Evolutionary conservation across 2,329 filamentous ascomycete species (phyloP).

Genomic region (Teratosphaeria destructans): DNA sequence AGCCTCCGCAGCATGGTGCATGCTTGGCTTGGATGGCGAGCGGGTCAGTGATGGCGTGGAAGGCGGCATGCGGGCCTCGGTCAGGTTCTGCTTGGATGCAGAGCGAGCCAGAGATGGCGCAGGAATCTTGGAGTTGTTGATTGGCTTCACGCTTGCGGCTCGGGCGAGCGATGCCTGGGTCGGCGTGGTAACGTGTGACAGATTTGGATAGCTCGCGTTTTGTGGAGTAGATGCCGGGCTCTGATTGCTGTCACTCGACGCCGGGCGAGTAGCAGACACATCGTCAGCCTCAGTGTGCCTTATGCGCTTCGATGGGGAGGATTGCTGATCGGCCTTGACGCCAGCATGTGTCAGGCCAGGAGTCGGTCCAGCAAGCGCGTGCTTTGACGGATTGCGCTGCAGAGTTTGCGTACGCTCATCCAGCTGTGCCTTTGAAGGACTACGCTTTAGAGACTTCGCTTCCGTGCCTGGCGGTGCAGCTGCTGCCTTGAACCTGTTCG

Average conservation of each 20-base stretch:
- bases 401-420: constrained; percentile 38
- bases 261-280: constrained; percentile 53
- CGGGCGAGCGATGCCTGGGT: constrained; percentile 65
- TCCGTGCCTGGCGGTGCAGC: constrained; percentile 5
- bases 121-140: constrained; percentile 27
- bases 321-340: constrained; percentile 11
- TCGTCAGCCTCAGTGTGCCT: constrained; percentile 54
- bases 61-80: neutral
- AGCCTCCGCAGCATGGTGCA: constrained; percentile 4
- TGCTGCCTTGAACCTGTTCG: neutral
- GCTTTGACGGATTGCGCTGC: constrained; percentile 14
- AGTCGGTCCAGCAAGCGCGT: neutral
- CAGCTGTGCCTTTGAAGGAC: constrained; percentile 51
- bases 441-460: constrained; percentile 42
- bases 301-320: constrained; percentile 53
- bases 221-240: constrained; percentile 35
- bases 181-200: constrained; percentile 58
- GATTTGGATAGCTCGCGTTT: constrained; percentile 37
- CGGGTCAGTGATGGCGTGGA: neutral
- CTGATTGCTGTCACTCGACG: constrained; percentile 38
- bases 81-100: constrained; percentile 7
- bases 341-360: neutral
- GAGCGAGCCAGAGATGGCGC: constrained; percentile 11
- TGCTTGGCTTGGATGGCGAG: constrained; percentile 8
- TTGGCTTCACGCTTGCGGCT: constrained; percentile 41